These are phyloP conservation scores for Mortierella antarctica DNA, from an alignment of 192 early-diverging fungal species.

Conservation along the genomic window DNA sequence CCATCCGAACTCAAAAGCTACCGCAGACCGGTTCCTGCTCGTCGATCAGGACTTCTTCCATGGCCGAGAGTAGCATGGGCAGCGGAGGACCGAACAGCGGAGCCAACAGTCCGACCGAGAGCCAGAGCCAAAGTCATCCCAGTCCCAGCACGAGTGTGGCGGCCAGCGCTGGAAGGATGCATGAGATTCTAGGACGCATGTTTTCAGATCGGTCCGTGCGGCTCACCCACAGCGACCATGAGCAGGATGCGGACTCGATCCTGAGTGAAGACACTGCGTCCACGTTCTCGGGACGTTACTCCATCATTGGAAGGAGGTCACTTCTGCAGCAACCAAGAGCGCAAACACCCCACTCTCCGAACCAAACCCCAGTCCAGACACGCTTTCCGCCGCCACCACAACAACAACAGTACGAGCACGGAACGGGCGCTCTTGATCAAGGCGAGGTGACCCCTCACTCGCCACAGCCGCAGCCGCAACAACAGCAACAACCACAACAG, in stretches of 20 bases:
- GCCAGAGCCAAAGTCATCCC: constrained; percentile 27
- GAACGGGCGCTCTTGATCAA: too few species aligned
- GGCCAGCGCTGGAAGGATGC: constrained; percentile 46
- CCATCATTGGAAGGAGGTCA: not conserved
- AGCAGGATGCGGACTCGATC: constrained; percentile 26
- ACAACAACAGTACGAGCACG: not conserved
- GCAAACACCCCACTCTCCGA: not conserved
- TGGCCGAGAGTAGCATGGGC: not conserved
- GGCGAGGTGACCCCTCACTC: not conserved
- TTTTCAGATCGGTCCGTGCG: constrained; percentile 36
- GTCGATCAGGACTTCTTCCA: constrained; percentile 2
- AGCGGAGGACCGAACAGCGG: not conserved
- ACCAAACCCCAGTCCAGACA: not conserved
- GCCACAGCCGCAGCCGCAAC: not conserved
- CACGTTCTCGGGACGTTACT: constrained; percentile 7
- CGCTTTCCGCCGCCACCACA: not conserved
- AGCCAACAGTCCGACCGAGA: constrained; percentile 38
- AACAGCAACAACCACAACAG: not conserved
- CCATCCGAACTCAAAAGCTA: constrained; percentile 1
- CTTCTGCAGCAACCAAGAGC: constrained; percentile 2
- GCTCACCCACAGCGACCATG: constrained; percentile 11
- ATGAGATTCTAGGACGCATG: constrained; percentile 47
- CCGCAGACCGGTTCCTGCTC: constrained; percentile 1
- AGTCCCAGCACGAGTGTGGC: constrained; percentile 10
- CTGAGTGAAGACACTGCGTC: constrained; percentile 20